Evolutionary conservation across 441 rosid genomes (phyloP), one percentile per base, ranked within the genome.

Genomic region (Croton laevigatus): DNA sequence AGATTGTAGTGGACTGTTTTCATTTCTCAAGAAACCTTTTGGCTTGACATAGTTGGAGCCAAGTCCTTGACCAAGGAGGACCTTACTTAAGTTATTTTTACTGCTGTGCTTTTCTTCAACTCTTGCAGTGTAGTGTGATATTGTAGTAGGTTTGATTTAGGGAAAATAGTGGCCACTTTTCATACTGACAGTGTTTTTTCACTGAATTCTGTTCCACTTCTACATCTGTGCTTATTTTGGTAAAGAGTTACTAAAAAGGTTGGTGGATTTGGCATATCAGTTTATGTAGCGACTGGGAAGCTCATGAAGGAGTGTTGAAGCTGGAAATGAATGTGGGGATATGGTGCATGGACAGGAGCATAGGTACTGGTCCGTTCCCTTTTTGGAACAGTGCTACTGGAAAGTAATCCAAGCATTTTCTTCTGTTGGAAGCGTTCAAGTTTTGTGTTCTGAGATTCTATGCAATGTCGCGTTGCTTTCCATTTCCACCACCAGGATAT

Each of bases 391-490:
- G 77, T 69, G 79, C 66, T 75, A 53, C 74, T 3, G 80, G 66
- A 62, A 64, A 69, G 57, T 61, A 75, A 68, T 62, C 72, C 73
- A 74, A 78, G 68, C 78, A 48, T 63, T 71, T 71, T 76, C 34
- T 34, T 71, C 49, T 37, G 75, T 62, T 46, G 80, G 54, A 71
- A 69, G 65, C 10, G 12, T 23, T 48, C 5, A 42, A 69, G 77
- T 77, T 72, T 52, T 71, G 59, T 66, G 20, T 70, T 73, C 70
- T 66, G 51, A 72, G 74, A 55, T 52, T 65, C 20, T 54, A 71
- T 82, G 82, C 81, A 74, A 85, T 85, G 91, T 85, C 89, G 81
- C 89, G 91, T 77, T 85, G 91, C 81, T 87, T 87, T 75, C 86
- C 89, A 44, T 85, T 87, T 79, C 89, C 87, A 48, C 91, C 91